A percentile compares a stretch with the other conserved stretches of the same genome.
Conservation (phyloP, 2,329 filamentous ascomycete genomes). For the Cyphellophora attinorum region DNA sequence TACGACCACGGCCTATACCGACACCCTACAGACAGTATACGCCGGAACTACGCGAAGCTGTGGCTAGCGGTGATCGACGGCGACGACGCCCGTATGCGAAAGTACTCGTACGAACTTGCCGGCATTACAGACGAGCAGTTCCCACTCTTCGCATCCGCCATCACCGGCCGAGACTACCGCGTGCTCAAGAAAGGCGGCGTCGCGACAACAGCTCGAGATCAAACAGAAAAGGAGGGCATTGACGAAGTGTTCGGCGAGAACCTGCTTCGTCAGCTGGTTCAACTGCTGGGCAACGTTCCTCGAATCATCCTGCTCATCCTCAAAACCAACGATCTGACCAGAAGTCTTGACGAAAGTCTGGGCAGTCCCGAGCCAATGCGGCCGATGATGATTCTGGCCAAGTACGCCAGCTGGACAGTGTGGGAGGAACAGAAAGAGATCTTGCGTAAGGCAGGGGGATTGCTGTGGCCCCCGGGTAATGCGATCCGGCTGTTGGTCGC, state of each 20-base stretch:
- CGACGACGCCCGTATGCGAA: constrained; percentile 75
- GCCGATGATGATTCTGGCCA: constrained; percentile 55
- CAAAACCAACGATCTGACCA: constrained; percentile 94
- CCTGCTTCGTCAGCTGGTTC: constrained; percentile 77
- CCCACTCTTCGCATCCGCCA: constrained; percentile 88
- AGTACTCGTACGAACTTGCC: constrained; percentile 80
- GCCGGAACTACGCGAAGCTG: constrained; percentile 86
- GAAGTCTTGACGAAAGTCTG: constrained; percentile 78
- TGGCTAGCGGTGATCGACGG: constrained; percentile 94
- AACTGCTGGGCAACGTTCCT: constrained; percentile 79
- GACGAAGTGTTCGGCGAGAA: constrained; percentile 76
- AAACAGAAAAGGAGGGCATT: constrained; percentile 78
- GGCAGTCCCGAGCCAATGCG: constrained; percentile 49
- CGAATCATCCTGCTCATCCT: constrained; percentile 88
- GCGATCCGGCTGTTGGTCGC: constrained; percentile 38
- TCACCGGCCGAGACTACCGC: constrained; percentile 84
- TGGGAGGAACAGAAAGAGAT: constrained; percentile 51
- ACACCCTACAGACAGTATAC: constrained; percentile 69
- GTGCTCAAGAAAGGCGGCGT: constrained; percentile 55
- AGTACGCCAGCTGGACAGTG: constrained; percentile 53
- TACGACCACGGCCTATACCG: constrained; percentile 97
- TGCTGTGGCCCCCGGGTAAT: constrained; percentile 44
- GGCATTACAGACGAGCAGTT: constrained; percentile 85
- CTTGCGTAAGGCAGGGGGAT: constrained; percentile 36
- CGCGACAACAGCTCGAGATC: constrained; percentile 46